Base-by-base conservation (phyloP, 306 rosid genomes). In the Lathyrus sativus region DNA sequence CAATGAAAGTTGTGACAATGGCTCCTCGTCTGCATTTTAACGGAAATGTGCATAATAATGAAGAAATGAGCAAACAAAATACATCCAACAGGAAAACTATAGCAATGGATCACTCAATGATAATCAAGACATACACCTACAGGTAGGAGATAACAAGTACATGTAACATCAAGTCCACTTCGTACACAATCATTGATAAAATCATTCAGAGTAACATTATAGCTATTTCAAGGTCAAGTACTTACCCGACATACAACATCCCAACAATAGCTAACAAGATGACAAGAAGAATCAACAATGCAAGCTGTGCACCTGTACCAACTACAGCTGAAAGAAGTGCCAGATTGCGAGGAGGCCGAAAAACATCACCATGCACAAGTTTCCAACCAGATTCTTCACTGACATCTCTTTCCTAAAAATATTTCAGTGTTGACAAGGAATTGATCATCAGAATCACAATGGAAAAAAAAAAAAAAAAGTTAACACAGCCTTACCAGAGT, bases 351-450 rank as follows among this genome's bases (percentile, higher is more conserved):
- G 99, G 82, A 75, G 96, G 85, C 77, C 99, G 89, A 63, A 95
- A 95, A 85, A 95, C 99, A 84, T 95, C 99, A 74, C 99, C 99
- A 73, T 95, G 99, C 60, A 95, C 99, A 67, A 95, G 99, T 81
- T 95, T 95, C 99, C 99, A 95, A 60, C 99, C 99, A 84, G 99
- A 95, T 84, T 90, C 99, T 80, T 95, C 99, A 70, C 91, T 95
- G 9, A 90, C 99, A 81, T 95, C 99, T 80, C 99, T 87, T 83
- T 95, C 99, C 99, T 95, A 64, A 46, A 64, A 76, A 44, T 7
- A 62, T 78, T 73, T 45, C 11, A 62, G 41, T 24, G 56, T 60
- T 57, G 64, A 64, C 60, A 49, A 59, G 71, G 71, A 50, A 73
- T 67, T 61, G 11, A 65, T 45, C 51, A 60, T 67, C 73, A 56